Base-by-base conservation (phyloP, 257 asterid genomes). In the Penstemon davidsonii region DNA sequence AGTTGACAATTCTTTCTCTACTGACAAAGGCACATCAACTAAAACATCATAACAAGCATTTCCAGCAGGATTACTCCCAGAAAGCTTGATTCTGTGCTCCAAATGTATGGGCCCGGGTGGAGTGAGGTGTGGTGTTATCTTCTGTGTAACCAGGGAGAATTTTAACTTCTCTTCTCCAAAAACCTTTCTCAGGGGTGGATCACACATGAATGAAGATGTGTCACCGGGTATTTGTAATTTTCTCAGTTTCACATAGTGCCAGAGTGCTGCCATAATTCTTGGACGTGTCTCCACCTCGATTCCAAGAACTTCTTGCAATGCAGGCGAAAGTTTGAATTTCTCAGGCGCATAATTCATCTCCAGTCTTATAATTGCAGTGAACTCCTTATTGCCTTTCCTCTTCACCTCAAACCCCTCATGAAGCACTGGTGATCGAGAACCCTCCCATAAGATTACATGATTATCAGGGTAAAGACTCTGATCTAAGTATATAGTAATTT, bases 341-440 rank as follows among this genome's bases (percentile, higher is more conserved):
- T 92, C 98, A 9, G 96, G 91, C 41, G 60, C 68, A 66, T 87
- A 83, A 73, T 89, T 84, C 95, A 92, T 86, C 84, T 89, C 98
- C 77, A 92, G 62, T 73, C 97, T 87, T 69, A 92, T 78, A 66
- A 89, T 82, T 5, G 93, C 97, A 15, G 88, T 86, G 80, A 92
- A 88, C 83, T 92, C 98, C 79, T 81, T 87, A 65, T 87, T 88
- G 4, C 98, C 98, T 81, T 84, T 92, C 52, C 98, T 82, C 82
- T 80, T 92, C 77, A 92, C 87, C 85, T 89, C 98, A 83, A 86
- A 92, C 43, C 97, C 98, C 66, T 92, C 95, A 6, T 80, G 91
- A 55, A 74, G 77, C 11, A 67, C 89, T 12, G 95, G 83, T 2
- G 97, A 83, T 39, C 96, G 86, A 49, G 96, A 82, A 74, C 89